Evolutionary conservation across 163 green algal species (phyloP).

Genomic region (Volvox carteri): DNA sequence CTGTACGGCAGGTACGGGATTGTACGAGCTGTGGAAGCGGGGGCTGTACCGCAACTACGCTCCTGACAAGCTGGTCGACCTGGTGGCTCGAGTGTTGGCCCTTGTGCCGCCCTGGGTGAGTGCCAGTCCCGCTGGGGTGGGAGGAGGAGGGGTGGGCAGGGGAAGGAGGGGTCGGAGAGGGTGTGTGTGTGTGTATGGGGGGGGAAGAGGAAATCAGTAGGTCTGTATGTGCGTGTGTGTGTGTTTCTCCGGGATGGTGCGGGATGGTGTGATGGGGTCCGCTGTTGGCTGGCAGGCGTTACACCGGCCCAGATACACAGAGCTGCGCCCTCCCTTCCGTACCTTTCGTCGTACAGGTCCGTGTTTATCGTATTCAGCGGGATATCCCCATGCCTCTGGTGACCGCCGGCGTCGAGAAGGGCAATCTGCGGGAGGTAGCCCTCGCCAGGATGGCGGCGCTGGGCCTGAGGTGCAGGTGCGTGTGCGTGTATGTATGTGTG

Average conservation of each 20-base stretch:
- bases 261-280: too few species aligned
- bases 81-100: conserved; percentile 92
- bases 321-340: too few species aligned
- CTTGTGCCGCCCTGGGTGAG: conserved; percentile 96
- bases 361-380: conserved; percentile 73
- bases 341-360: too few species aligned
- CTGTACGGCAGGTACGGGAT: conserved; percentile 85
- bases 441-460: conserved; percentile 92
- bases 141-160: too few species aligned
- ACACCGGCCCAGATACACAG: too few species aligned
- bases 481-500: too few species aligned
- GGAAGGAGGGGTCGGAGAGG: too few species aligned
- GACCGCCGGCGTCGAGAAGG: conserved; percentile 87
- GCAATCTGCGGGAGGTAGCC: conserved; percentile 97
- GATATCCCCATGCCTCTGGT: conserved; percentile 99
- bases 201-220: too few species aligned
- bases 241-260: not conserved
- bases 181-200: not conserved
- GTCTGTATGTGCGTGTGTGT: not conserved
- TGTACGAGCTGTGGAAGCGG: conserved; percentile 99
- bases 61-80: conserved; percentile 92
- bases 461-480: conserved; percentile 87
- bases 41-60: conserved; percentile 94
- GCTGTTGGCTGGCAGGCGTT: too few species aligned
- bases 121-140: too few species aligned